Conservation (phyloP, 495 filamentous ascomycete species). For the Halenospora varia region DNA sequence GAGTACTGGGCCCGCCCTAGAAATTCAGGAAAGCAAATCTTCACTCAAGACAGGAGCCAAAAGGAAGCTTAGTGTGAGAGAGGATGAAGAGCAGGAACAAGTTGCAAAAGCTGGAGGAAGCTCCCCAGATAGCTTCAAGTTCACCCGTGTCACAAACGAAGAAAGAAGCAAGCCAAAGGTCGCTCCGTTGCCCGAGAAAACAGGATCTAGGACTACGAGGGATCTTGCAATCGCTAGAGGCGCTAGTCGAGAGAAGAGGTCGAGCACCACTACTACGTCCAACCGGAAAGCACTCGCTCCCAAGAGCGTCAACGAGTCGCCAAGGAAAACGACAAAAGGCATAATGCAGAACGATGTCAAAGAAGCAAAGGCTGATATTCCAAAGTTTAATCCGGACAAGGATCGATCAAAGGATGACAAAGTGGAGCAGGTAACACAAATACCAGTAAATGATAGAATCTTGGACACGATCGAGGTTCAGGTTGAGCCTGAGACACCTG, state of each 20-base stretch:
- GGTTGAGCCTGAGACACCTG: conserved; percentile 25
- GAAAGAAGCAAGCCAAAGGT: conserved; percentile 6
- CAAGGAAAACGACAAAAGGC: conserved; percentile 28
- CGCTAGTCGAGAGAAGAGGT: conserved; percentile 8
- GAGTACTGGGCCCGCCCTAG: background rate
- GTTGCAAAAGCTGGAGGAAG: conserved; percentile 17
- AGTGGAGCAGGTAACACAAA: conserved; percentile 11
- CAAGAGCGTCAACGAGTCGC: conserved; percentile 52
- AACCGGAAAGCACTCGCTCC: conserved; percentile 53
- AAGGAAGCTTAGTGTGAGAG: conserved; percentile 54
- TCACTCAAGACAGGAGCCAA: conserved; percentile 51
- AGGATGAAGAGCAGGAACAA: conserved; percentile 41
- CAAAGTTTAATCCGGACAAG: conserved; percentile 17
- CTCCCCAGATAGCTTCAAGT: conserved; percentile 45
- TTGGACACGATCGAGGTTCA: conserved; percentile 16
- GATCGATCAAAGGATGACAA: conserved; percentile 20
- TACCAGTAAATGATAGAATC: background rate
- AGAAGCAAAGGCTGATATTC: conserved; percentile 6
- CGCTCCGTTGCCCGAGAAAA: conserved; percentile 19
- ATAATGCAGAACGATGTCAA: conserved; percentile 17
- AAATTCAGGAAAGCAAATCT: background rate
- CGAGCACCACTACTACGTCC: background rate
- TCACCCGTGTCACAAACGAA: conserved; percentile 23
- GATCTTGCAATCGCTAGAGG: conserved; percentile 23
- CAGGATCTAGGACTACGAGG: conserved; percentile 5